These are phyloP conservation scores for Lachnellula subtilissima DNA, from an alignment of 2,329 filamentous ascomycete genomes.

Conservation along the genomic window DNA sequence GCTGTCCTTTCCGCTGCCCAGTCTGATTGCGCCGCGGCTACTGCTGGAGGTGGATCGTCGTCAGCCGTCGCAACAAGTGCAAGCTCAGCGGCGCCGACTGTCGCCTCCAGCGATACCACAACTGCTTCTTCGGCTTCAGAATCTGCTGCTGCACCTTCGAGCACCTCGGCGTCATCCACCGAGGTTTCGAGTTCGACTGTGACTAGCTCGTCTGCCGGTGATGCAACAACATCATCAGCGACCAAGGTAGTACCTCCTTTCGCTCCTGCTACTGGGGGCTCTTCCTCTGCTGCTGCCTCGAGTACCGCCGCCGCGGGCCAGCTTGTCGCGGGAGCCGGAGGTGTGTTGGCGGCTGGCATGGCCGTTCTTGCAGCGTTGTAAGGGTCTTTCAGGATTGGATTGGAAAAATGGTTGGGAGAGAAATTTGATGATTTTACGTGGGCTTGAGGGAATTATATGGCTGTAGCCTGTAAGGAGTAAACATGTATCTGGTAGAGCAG, in stretches of 20 bases:
- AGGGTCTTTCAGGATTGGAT: background rate
- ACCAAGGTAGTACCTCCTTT: background rate
- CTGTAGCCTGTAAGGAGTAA: too few species aligned
- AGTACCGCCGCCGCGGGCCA: background rate
- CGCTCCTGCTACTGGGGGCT: background rate
- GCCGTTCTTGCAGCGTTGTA: background rate
- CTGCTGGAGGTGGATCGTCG: background rate
- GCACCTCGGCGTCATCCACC: background rate
- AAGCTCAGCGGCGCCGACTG: too few species aligned
- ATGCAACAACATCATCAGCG: too few species aligned
- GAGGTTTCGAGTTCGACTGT: too few species aligned
- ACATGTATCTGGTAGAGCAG: too few species aligned
- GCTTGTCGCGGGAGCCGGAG: background rate
- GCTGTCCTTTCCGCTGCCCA: slow-evolving; percentile 10
- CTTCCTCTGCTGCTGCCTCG: background rate
- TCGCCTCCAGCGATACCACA: too few species aligned
- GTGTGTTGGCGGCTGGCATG: background rate
- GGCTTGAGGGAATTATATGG: background rate
- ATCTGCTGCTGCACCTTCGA: background rate
- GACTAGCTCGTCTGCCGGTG: too few species aligned
- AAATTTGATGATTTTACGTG: background rate
- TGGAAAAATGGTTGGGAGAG: background rate
- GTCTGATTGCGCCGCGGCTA: slow-evolving; percentile 1
- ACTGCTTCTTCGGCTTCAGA: background rate
- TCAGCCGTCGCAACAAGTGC: background rate